phyloP scores from a whole-genome alignment of 1,284 basidiomycete species.

The Heliocybe sulcata region DNA sequence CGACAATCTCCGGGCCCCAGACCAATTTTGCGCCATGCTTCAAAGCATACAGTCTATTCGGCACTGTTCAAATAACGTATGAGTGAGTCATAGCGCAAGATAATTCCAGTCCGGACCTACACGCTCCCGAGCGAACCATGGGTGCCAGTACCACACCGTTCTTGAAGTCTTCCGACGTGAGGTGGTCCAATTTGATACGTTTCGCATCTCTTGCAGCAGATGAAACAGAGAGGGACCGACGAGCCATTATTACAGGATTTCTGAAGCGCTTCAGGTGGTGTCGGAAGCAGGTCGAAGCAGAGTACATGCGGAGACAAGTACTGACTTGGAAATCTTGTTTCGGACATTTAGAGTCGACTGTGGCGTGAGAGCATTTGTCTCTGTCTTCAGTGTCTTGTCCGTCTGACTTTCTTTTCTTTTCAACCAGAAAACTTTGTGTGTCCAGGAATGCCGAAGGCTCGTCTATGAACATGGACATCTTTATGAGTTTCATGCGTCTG shows the following conservation, averaged over 20 bases:
- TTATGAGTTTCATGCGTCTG: too few relatives aligned
- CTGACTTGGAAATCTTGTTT: too few relatives aligned
- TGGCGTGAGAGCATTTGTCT: too few relatives aligned
- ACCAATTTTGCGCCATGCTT: conserved; percentile 94
- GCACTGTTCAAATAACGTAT: conserved; percentile 40
- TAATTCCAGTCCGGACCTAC: conserved; percentile 38
- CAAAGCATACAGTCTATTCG: conserved; percentile 79
- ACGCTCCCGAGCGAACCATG: conserved; percentile 89
- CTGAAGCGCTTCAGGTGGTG: too few relatives aligned
- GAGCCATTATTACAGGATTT: conserved; percentile 38
- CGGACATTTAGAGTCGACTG: too few relatives aligned
- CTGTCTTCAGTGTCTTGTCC: too few relatives aligned
- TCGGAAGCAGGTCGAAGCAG: too few relatives aligned
- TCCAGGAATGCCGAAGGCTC: too few relatives aligned
- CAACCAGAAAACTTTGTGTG: too few relatives aligned
- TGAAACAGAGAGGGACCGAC: conserved; percentile 44
- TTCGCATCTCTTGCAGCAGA: conserved; percentile 44
- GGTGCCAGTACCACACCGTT: conserved; percentile 87
- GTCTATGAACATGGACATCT: too few relatives aligned
- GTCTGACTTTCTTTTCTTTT: too few relatives aligned
- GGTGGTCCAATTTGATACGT: conserved; percentile 44
- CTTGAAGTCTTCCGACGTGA: conserved; percentile 63
- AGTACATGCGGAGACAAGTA: too few relatives aligned
- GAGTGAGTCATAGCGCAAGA: conserved; percentile 5
- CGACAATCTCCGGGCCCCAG: conserved; percentile 96